Percentiles rank a stretch among this genome's conserved stretches.
Conservation (phyloP, 768 basidiomycete species). For the Gelatoporia subvermispora region DNA sequence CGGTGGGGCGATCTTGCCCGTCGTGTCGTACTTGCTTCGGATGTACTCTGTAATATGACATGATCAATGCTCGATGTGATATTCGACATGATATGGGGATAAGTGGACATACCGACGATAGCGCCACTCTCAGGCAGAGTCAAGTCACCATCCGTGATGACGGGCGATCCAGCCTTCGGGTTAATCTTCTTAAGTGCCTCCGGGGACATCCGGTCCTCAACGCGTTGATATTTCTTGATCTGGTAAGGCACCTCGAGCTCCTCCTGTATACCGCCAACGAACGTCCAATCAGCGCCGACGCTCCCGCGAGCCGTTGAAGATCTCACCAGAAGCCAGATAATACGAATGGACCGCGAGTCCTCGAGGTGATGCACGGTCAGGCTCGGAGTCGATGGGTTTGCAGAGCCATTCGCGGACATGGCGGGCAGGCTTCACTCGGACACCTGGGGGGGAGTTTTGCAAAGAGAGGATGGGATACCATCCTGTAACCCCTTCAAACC, state of each 20-base stretch:
- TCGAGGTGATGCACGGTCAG: slow-evolving; percentile 38
- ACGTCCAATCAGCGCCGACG: too few relatives aligned
- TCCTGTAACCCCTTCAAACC: too few relatives aligned
- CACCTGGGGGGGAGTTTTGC: too few relatives aligned
- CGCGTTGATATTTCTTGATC: slow-evolving; percentile 28
- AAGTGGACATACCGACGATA: slow-evolving; percentile 25
- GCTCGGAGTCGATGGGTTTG: too few relatives aligned
- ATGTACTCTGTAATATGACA: slow-evolving; percentile 36
- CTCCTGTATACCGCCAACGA: slow-evolving; percentile 30
- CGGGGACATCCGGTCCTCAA: slow-evolving; percentile 21
- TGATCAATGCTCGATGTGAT: too few relatives aligned
- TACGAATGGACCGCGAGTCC: slow-evolving; percentile 43
- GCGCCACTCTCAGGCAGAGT: slow-evolving; percentile 36
- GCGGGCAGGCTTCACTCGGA: too few relatives aligned
- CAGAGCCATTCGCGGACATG: too few relatives aligned
- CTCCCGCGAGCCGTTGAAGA: too few relatives aligned
- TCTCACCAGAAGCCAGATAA: slow-evolving; percentile 42
- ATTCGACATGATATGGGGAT: background rate
- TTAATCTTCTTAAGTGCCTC: slow-evolving; percentile 27
- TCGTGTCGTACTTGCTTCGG: slow-evolving; percentile 27
- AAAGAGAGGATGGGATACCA: too few relatives aligned
- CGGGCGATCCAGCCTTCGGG: slow-evolving; percentile 33
- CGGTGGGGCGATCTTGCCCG: slow-evolving; percentile 17
- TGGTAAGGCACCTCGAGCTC: slow-evolving; percentile 40
- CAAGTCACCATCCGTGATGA: slow-evolving; percentile 33